Conservation (phyloP, 225 moss, liverwort and hornwort genomes). For the Takakia lepidozioides region DNA sequence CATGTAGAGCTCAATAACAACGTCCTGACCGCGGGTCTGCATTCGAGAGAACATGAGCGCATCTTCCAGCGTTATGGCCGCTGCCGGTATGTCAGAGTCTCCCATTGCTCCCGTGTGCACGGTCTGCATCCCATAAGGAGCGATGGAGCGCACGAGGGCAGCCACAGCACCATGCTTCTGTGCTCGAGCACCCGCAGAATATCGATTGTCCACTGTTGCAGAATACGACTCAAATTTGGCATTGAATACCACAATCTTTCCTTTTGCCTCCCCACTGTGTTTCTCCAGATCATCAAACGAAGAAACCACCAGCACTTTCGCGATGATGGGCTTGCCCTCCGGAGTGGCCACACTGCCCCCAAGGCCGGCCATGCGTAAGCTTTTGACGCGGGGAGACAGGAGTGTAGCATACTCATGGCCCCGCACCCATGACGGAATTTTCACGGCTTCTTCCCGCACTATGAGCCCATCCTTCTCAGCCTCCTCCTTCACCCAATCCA, state of each 20-base stretch:
- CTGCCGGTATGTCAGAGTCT: constrained; percentile 52
- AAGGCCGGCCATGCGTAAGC: constrained; percentile 54
- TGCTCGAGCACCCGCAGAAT: constrained; percentile 37
- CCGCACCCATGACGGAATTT: constrained; percentile 71
- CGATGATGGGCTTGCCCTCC: constrained; percentile 46
- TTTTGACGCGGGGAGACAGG: constrained; percentile 57
- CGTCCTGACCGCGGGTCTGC: constrained; percentile 57
- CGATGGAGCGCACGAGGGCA: constrained; percentile 68
- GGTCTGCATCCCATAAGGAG: constrained; percentile 62
- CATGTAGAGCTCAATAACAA: constrained; percentile 74
- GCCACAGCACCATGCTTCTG: constrained; percentile 66
- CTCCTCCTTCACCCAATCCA: constrained; percentile 67
- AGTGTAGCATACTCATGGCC: constrained; percentile 73
- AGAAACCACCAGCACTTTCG: constrained; percentile 58
- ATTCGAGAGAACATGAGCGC: constrained; percentile 71
- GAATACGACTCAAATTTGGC: constrained; percentile 47
- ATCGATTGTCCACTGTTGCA: constrained; percentile 48
- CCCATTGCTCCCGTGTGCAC: constrained; percentile 58
- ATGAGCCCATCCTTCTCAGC: constrained; percentile 51
- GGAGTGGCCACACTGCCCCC: constrained; percentile 80
- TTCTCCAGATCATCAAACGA: constrained; percentile 65
- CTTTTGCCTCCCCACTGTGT: constrained; percentile 24
- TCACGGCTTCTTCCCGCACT: constrained; percentile 53
- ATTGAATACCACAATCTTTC: constrained; percentile 74
- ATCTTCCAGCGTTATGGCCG: constrained; percentile 71